phyloP scores from a whole-genome alignment of 371 early-diverging fungal species.

The Blyttiomyces sp. region DNA sequence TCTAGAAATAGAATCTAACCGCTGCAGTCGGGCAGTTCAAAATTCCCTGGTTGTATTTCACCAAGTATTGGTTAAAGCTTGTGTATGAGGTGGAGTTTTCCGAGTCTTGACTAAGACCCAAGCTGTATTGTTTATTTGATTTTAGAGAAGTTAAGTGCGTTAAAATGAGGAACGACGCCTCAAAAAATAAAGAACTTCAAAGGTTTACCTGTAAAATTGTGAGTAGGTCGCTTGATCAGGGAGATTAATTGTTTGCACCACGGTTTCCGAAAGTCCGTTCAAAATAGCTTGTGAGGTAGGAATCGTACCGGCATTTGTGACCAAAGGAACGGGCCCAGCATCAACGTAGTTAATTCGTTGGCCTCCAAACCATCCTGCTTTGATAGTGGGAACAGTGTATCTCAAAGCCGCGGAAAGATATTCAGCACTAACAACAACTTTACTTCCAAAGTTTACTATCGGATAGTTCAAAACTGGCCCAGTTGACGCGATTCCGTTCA shows the following conservation, averaged over 20 bases:
- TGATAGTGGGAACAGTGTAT: background rate
- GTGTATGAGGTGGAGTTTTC: no score
- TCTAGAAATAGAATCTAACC: no score
- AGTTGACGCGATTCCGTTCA: background rate
- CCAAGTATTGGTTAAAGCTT: no score
- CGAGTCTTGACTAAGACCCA: no score
- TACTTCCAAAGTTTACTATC: background rate
- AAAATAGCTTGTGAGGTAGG: background rate
- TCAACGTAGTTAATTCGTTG: constrained; percentile 1
- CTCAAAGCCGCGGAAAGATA: background rate
- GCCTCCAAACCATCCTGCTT: background rate
- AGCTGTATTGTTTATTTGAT: no score
- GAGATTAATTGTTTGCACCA: background rate
- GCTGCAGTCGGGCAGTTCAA: constrained; percentile 3
- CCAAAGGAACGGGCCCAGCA: background rate
- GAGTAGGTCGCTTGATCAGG: background rate
- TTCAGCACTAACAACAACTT: background rate
- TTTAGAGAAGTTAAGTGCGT: no score
- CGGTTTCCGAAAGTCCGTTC: background rate
- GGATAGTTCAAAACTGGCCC: background rate
- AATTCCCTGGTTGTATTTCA: background rate
- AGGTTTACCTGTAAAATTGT: background rate
- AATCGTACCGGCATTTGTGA: background rate
- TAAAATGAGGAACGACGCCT: no score
- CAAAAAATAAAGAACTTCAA: no score